A percentile compares a stretch with the other conserved stretches of the same genome.
These are phyloP conservation scores for Xerophyta viscosa DNA, from an alignment of 106 monocot species.

Conservation along the genomic window DNA sequence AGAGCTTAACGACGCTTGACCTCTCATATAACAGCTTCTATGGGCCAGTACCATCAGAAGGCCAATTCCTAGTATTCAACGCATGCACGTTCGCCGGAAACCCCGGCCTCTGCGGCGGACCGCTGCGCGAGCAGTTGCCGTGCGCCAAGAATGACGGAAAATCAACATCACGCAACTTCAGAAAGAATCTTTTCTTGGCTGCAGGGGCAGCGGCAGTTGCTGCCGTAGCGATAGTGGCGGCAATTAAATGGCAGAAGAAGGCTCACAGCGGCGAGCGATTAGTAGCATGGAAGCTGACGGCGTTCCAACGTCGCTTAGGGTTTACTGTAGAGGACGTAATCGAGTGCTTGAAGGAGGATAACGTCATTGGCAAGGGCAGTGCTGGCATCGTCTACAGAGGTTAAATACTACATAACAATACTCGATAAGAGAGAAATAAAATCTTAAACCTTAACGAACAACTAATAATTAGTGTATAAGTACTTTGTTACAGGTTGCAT, in stretches of 20 bases:
- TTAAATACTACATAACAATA: no score
- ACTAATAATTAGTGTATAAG: no score
- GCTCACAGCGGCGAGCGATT: constrained; percentile 10
- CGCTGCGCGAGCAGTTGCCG: constrained; percentile 10
- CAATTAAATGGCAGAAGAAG: constrained; percentile 1
- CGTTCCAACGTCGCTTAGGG: constrained; percentile 70
- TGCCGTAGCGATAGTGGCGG: background rate
- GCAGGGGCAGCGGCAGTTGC: background rate
- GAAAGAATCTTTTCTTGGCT: constrained; percentile 17
- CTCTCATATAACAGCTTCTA: constrained; percentile 74
- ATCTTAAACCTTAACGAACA: no score
- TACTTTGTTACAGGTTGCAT: constrained; percentile 17
- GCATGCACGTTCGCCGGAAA: constrained; percentile 66
- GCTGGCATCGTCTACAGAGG: constrained; percentile 89
- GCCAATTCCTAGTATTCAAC: constrained; percentile 85
- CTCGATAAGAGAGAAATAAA: no score
- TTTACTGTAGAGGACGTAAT: constrained; percentile 64
- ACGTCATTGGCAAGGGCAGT: constrained; percentile 90
- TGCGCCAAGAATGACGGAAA: constrained; percentile 10
- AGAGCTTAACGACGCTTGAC: constrained; percentile 67
- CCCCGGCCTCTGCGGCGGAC: constrained; percentile 54
- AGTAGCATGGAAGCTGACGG: constrained; percentile 57
- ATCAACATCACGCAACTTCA: constrained; percentile 2
- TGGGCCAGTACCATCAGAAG: constrained; percentile 49
- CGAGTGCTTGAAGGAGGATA: constrained; percentile 82